Conservation (phyloP, 345 rosid species). For the Lumnitzera littorea region DNA sequence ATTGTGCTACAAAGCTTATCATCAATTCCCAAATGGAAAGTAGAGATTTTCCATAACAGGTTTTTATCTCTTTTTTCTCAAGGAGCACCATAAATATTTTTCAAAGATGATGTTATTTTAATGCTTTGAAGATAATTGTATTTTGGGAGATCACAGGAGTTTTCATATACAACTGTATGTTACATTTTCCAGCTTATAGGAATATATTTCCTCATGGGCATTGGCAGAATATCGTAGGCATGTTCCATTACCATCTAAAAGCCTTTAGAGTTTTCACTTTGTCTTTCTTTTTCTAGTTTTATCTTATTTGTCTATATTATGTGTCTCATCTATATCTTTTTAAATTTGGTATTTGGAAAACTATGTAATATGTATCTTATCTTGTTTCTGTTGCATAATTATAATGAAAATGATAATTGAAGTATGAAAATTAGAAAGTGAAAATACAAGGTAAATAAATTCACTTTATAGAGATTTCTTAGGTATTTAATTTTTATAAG, state of each 20-base stretch:
- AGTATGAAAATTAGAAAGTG: too few relatives aligned
- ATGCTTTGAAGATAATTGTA: too few relatives aligned
- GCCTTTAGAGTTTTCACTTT: not conserved
- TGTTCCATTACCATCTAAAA: slow-evolving; percentile 13
- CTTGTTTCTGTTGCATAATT: too few relatives aligned
- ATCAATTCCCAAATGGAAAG: slow-evolving; percentile 56
- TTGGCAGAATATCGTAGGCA: slow-evolving; percentile 28
- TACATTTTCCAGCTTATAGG: slow-evolving; percentile 32
- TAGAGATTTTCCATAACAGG: slow-evolving; percentile 69
- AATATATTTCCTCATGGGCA: slow-evolving; percentile 41
- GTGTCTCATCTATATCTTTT: too few relatives aligned
- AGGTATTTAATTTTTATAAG: too few relatives aligned
- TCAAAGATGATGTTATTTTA: not conserved
- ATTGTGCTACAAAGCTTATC: slow-evolving; percentile 50
- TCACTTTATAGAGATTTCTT: too few relatives aligned
- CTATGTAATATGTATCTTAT: too few relatives aligned
- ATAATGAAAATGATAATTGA: too few relatives aligned
- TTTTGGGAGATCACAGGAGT: slow-evolving; percentile 33
- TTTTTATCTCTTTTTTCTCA: not conserved
- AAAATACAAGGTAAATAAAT: too few relatives aligned
- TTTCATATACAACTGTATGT: slow-evolving; percentile 34
- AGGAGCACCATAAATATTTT: not conserved
- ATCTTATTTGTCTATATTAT: too few relatives aligned
- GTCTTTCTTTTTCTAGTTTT: too few relatives aligned
- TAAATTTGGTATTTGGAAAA: too few relatives aligned